These are phyloP conservation scores for Teratosphaeriaceae sp. DNA, from an alignment of 2,329 filamentous ascomycete species.

Conservation along the genomic window DNA sequence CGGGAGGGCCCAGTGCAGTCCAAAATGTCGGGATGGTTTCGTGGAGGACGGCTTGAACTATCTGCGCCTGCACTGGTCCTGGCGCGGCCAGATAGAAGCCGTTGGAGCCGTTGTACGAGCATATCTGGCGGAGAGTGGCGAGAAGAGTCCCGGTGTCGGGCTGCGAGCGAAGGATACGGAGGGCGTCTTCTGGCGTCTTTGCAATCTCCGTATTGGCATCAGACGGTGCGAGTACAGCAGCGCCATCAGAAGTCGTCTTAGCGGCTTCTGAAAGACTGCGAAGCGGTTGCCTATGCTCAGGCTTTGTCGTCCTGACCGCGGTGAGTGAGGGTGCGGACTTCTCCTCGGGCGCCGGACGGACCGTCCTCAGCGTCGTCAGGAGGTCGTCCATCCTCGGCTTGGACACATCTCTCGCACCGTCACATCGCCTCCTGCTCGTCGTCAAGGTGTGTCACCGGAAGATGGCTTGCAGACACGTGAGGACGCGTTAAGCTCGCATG, in stretches of 20 bases:
- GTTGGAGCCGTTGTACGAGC: constrained; percentile 9
- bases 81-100: constrained; percentile 55
- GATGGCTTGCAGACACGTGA: no score
- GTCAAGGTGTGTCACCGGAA: no score
- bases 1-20: constrained; percentile 47
- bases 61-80: constrained; percentile 62
- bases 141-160: constrained; percentile 32
- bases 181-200: constrained; percentile 15
- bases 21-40: constrained; percentile 79
- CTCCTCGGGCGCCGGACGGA: constrained; percentile 11
- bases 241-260: no score
- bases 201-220: background rate
- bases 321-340: constrained; percentile 3
- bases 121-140: constrained; percentile 12
- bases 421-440: no score
- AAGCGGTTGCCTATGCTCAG: no score
- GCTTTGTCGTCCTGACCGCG: constrained; percentile 6
- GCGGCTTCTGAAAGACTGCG: no score
- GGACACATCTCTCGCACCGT: no score
- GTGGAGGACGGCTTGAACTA: constrained; percentile 69
- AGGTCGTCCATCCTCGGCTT: constrained; percentile 41
- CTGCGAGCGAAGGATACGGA: constrained; percentile 35
- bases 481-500: no score
- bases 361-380: constrained; percentile 43
- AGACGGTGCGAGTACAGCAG: no score